Base-by-base conservation (phyloP, 2,329 filamentous ascomycete genomes). In the Cordyceps javanica region DNA sequence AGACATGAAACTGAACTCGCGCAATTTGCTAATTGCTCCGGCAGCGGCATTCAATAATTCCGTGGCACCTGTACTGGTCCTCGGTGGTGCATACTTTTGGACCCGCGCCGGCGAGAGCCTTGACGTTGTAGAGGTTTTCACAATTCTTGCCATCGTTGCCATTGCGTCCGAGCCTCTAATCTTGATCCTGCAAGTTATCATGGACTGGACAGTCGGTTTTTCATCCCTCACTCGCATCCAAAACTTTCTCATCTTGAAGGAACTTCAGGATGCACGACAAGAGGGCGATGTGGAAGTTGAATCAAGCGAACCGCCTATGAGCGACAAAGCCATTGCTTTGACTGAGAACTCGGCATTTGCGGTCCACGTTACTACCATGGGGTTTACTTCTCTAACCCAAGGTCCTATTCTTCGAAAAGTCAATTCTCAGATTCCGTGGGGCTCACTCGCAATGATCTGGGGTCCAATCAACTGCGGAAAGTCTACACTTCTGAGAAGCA, bases 381-480 rank as follows among this genome's bases (percentile, higher is more conserved):
- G 9, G 9, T 26, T 55, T 13, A 55, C 21, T 16, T 55, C 53
- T 5, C 23, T n/a, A 9, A 25, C 28, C 9, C 25, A 23, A 16
- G 32, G 53, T 9, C 28, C 42, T 2, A 34, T 55, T 10, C 28
- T 55, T 34, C 32, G 36, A 9, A n/a, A 39, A 4, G 34, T 55
- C 19, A 55, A 25, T 25, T 26, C 48, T 23, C 13, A 30, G 2
- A 39, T 55, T 30, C 32, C 53, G 14, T 53, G 50, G 50, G 50
- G 36, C 10, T 34, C 53, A 4, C 14, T 38, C 14, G 19, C 32
- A n/a, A 55, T 55, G 23, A 38, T 55, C 6, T 46, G 41, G 32
- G 53, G 53, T 11, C 53, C 53, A 9, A 46, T 55, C 32, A 38
- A 28, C n/a, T 55, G 30, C n/a, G 53, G 53, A 6, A 55, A 55